Evolutionary conservation across 1,139 yeast genomes (phyloP).

Genomic region (Hyphopichia pseudoburtonii): DNA sequence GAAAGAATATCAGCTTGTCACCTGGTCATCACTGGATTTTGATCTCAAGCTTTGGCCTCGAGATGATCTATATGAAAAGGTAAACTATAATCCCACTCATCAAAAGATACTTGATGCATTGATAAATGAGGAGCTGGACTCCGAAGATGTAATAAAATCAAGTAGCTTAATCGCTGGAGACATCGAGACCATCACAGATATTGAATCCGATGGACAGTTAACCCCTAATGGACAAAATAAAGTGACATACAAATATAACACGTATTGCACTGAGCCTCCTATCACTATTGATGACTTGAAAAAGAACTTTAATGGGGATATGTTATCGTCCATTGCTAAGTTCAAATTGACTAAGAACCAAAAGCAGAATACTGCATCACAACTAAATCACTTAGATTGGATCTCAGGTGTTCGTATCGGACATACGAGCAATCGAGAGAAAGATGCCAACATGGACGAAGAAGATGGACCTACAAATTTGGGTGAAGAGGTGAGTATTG

Average conservation of each 20-base stretch:
- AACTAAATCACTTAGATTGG: conserved; percentile 81
- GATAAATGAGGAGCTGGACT: conserved; percentile 19
- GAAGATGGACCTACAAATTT: conserved; percentile 64
- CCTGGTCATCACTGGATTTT: conserved; percentile 86
- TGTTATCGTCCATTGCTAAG: conserved; percentile 35
- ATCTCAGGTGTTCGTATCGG: conserved; percentile 89
- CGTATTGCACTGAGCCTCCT: conserved; percentile 43
- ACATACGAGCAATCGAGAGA: conserved; percentile 14
- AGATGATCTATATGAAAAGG: conserved; percentile 57
- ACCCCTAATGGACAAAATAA: not conserved
- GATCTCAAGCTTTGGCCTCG: conserved; percentile 85
- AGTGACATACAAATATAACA: conserved; percentile 23
- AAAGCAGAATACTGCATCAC: conserved; percentile 25
- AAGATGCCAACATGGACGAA: conserved; percentile 16
- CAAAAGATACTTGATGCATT: conserved; percentile 25
- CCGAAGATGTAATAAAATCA: conserved; percentile 9
- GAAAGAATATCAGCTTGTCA: conserved; percentile 82
- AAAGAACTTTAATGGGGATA: conserved; percentile 33
- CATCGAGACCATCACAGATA: conserved; percentile 1
- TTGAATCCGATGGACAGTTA: conserved; percentile 5
- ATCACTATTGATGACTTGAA: conserved; percentile 35
- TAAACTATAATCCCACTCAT: conserved; percentile 52
- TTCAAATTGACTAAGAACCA: conserved; percentile 35
- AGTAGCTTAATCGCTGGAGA: not conserved
- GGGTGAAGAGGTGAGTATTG: conserved; percentile 88